Evolutionary conservation across 768 basidiomycete genomes (phyloP), one percentile per base, ranked within the genome.

Genomic region (Lentinula boryana): DNA sequence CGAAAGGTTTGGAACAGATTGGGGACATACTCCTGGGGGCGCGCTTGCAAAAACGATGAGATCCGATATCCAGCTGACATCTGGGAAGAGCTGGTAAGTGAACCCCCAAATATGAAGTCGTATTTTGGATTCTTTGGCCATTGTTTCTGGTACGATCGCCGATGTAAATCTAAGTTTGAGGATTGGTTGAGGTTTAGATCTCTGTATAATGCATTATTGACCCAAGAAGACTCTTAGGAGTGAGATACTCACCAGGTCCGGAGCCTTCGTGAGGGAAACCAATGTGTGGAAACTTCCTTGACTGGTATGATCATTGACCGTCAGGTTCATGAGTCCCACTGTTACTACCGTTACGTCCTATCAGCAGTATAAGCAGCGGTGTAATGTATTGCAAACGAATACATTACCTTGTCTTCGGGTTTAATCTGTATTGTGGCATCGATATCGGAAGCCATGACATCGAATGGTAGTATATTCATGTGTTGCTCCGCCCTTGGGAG

Each of bases 21-120:
- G 2, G 9, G n/a, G 8, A 79, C 89, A 63, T 72, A 95, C 96
- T 21, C 91, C 95, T 50, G 92, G 89, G 4, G 97, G 97, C 31
- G 93, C 84, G 70, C 92, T 93, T 16, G 77, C 75, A 67, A 94
- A 95, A 1, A 61, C 55, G 2, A 70, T 72, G 2, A 98, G 64
- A 63, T 93, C 89, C 5, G 74, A 66, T 8, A 83, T 70, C 84
- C 88, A 91, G 3, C 71, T 67, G 40, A 88, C 63, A 65, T 94
- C 84, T 4, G 91, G 80, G 27, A 79, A 79, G 3, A 87, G 64
- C 60, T 81, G 83, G 64, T 80, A 81, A 0, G 85, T 89, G 62
- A 91, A 82, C 18, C 86, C 86, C 61, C 76, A 82, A 15, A 91
- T 66, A 8, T 82, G 80, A 16, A 91, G 62, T 62, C 84, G 84